Evolutionary conservation across 176 grass and related monocot species (phyloP), one percentile per base, ranked within the genome.

Genomic region (Cenchrus americanus): DNA sequence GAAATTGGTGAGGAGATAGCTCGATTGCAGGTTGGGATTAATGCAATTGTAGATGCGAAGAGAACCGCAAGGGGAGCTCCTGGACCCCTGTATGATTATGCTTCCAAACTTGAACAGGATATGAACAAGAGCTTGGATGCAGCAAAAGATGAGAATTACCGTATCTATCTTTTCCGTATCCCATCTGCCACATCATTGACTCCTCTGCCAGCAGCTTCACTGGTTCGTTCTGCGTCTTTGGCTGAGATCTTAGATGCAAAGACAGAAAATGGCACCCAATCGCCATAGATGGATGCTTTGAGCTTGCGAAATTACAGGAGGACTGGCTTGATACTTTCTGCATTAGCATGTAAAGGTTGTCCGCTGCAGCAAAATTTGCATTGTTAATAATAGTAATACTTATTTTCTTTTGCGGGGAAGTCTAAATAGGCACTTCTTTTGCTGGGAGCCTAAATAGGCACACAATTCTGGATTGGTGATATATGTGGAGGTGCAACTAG

Each of bases 1-100:
- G 90, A 95, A 83, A 92, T 92, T n/a, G 93, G 84, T 3, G 93
- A 92, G 83, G 93, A 92, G 80, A 88, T 94, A 66, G 73, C 90
- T 73, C 85, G 87, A 27, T 71, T 94, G 10, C 91, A 77, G 73
- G 73, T 88, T 14, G 90, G 82, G 62, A 50, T 92, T 48, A 83
- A 77, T 55, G 73, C 78, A 40, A 51, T 94, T 48, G 62, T 21
- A 15, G 78, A 94, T 84, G 82, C 90, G 8, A 94, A 86, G 74
- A 90, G 77, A 92, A 73, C 1, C 42, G 85, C 80, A 24, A 89
- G 79, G 76, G 89, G 80, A 83, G 86, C 88, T 60, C 76, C 89
- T 51, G 76, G 62, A 26, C 11, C 80, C 48, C 80, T 94, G 64
- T 81, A 91, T 51, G 92, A 89, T 43, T 82, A 62, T 74, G 92